These are phyloP conservation scores for Aspergillus cavernicola DNA, from an alignment of 495 filamentous ascomycete species.

Conservation along the genomic window DNA sequence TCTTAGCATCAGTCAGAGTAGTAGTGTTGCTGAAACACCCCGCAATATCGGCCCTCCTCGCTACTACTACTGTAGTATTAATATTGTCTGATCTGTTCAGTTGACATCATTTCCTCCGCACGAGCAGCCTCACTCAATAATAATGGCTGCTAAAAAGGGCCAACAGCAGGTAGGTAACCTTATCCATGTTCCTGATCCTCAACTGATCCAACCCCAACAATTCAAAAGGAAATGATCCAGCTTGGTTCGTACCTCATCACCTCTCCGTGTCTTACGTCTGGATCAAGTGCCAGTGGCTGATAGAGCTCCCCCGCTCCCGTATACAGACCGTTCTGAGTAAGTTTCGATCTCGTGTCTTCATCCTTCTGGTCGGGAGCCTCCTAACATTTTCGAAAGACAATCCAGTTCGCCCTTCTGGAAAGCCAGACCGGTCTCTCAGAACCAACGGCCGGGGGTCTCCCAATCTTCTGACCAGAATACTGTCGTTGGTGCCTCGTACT, in stretches of 20 bases:
- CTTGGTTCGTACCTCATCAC: constrained; percentile 71
- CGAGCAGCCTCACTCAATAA: constrained; percentile 9
- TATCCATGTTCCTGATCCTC: background rate
- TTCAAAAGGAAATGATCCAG: constrained; percentile 91
- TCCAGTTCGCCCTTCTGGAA: constrained; percentile 88
- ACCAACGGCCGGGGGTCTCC: constrained; percentile 34
- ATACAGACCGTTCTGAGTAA: constrained; percentile 51
- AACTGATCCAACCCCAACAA: constrained; percentile 18
- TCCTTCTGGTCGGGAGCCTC: background rate
- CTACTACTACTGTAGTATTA: background rate
- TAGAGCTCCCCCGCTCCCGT: constrained; percentile 23
- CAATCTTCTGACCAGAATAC: constrained; percentile 64
- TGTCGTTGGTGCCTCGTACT: constrained; percentile 94
- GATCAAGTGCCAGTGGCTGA: constrained; percentile 23
- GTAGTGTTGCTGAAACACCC: constrained; percentile 4
- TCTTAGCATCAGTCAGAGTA: background rate
- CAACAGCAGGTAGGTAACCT: constrained; percentile 62
- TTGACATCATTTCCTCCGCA: constrained; percentile 22
- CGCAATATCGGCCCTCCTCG: constrained; percentile 10
- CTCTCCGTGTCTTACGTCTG: constrained; percentile 14
- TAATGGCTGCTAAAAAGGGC: constrained; percentile 61
- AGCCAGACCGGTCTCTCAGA: constrained; percentile 44
- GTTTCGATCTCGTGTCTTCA: constrained; percentile 18
- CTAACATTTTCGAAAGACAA: constrained; percentile 47
- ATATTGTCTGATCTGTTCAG: constrained; percentile 17